Conservation (phyloP, 306 rosid species). For the Crataegus laevigata region DNA sequence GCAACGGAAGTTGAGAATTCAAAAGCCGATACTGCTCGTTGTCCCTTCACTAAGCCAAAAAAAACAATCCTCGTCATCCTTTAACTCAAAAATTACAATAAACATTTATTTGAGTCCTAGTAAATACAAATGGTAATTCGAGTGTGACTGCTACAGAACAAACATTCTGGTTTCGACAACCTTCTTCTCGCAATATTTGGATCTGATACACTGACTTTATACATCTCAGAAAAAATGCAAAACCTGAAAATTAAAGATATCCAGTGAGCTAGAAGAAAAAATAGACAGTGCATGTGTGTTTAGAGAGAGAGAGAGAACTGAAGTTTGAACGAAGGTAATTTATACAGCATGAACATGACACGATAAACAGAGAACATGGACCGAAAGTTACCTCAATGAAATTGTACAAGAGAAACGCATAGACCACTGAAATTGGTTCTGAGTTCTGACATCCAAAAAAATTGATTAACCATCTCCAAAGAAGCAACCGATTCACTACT, state of each 20-base stretch:
- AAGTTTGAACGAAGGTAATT: background rate
- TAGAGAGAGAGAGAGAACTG: no score
- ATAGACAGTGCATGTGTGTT: background rate
- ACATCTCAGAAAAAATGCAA: constrained; percentile 24
- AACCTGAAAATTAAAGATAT: constrained; percentile 15
- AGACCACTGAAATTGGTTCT: constrained; percentile 27
- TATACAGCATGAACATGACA: background rate
- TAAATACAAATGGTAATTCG: constrained; percentile 16
- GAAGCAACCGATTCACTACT: constrained; percentile 44
- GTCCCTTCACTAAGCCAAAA: background rate
- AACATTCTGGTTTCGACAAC: background rate
- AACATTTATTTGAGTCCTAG: background rate
- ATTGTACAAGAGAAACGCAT: constrained; percentile 31
- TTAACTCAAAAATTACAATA: constrained; percentile 13
- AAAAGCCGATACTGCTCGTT: background rate
- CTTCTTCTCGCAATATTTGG: constrained; percentile 20
- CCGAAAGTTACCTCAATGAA: constrained; percentile 27
- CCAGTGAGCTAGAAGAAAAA: background rate
- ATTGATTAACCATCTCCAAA: constrained; percentile 42
- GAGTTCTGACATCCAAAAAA: constrained; percentile 21
- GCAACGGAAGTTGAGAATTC: background rate
- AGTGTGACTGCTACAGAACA: no score
- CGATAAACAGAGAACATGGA: background rate
- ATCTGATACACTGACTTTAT: constrained; percentile 18
- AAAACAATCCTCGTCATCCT: background rate